A percentile compares a stretch with the other conserved stretches of the same genome.
Evolutionary conservation across 305 asterid genomes (phyloP).

Genomic region (Fraxinus floribunda): DNA sequence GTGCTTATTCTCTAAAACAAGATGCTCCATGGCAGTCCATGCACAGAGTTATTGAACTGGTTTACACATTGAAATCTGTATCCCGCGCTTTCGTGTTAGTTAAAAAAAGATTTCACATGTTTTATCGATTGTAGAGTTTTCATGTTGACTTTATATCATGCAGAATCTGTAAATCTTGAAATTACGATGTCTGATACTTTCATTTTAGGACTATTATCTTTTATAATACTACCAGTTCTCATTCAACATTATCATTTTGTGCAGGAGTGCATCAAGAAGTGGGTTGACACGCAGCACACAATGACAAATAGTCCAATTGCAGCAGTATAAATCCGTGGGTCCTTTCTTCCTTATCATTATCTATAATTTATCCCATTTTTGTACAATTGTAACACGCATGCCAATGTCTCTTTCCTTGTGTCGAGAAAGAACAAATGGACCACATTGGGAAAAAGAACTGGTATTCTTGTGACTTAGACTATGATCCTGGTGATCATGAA

Average conservation of each 20-base stretch:
- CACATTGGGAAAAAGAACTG: constrained; percentile 34
- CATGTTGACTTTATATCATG: neutral
- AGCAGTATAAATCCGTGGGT: constrained; percentile 32
- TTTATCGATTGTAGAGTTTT: neutral
- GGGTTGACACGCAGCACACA: constrained; percentile 75
- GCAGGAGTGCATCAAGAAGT: constrained; percentile 72
- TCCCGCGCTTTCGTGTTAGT: neutral
- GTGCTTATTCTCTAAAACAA: neutral
- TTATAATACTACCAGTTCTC: constrained; percentile 1
- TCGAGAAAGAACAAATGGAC: constrained; percentile 40
- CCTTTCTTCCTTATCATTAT: constrained; percentile 28
- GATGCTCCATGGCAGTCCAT: neutral
- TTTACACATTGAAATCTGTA: neutral
- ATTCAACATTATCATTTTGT: constrained; percentile 15
- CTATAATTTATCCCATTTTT: constrained; percentile 49
- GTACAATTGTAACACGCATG: constrained; percentile 72
- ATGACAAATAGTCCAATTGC: constrained; percentile 44
- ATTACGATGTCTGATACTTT: neutral
- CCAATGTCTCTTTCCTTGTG: constrained; percentile 58
- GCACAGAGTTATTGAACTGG: neutral
- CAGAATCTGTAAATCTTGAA: neutral
- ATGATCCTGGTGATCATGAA: constrained; percentile 52
- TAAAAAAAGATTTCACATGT: neutral
- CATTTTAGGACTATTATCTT: constrained; percentile 2
- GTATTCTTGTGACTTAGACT: constrained; percentile 81